Base-by-base conservation (phyloP, 176 grass and related monocot species). In the Hyparrhenia diplandra region DNA sequence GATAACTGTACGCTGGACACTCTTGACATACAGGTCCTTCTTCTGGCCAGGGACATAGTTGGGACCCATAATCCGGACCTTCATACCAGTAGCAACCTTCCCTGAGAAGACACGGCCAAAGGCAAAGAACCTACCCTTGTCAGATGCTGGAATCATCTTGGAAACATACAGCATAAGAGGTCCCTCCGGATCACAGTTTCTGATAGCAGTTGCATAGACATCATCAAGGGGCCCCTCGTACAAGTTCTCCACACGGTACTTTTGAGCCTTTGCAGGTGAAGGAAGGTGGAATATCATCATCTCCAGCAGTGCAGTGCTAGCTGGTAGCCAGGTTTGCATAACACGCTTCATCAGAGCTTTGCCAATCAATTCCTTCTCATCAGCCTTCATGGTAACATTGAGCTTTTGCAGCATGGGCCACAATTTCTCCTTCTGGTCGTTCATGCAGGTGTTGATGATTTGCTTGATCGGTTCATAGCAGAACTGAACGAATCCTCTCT, bases 211-310 rank as follows among this genome's bases (percentile, higher is more conserved):
- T 20, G 88, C 88, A 75, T 94, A 94, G 29, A 70, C 4, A 91
- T 94, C 92, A 89, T 94, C 89, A 47, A 94, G 88, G 0, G 86
- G 92, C 6, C 89, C 92, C 84, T 94, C 89, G 1, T 91, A 94
- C 70, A 94, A 75, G 67, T 94, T 94, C 80, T 91, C 92, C 70
- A 94, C 92, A 89, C 86, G 89, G 49, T 94, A 94, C 80, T 0
- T 91, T 34, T 94, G 92, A 5, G 92, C 92, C 21, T 52, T 94
- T 30, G 58, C 5, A 1, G 89, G 92, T 27, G 89, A 94, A 12
- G 89, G 92, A 35, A 94, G 86, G 67, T 94, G 92, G 60, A 91
- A 94, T 79, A 94, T 85, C 89, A 94, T 94, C 92, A 91, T 94
- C 69, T 94, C 89, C 67, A 94, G 92, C 12, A 94, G 79, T 6